Evolutionary conservation across 257 asterid species (phyloP), one percentile per base, ranked within the genome.

Genomic region (Cinchona pubescens): DNA sequence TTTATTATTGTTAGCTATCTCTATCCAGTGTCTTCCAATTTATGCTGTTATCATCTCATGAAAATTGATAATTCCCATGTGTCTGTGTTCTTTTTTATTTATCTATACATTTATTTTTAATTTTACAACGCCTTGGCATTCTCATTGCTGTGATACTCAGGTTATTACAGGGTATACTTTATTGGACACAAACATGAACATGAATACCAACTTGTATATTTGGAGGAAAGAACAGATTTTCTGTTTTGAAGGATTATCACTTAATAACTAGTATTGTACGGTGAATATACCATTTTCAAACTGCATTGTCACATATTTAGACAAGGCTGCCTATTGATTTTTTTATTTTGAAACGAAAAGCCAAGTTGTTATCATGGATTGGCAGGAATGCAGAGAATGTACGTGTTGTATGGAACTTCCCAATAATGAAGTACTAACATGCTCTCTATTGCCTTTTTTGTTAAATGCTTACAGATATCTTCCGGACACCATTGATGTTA

Each of bases 401-500:
- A 76, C 16, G 11, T 42, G 14, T 29, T 45, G 25, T 12, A 7
- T 46, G 34, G 35, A 40, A 18, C 43, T 60, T 42, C 12, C 5
- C 18, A 12, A 45, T 25, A 35, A 16, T 12, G 16, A 53, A 38
- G 46, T 10, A 21, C 48, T 59, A 29, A 30, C 43, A 8, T 1
- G 0, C 27, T 42, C 29, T n/a, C 11, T 8, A 1, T 25, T 11
- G 5, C 9, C 27, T 37, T 48, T 51, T 40, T 27, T 7, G 37
- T 60, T 37, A 2, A 60, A 80, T 67, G 51, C 35, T 38, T 46
- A 56, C 78, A 85, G 87, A 53, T 85, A 85, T 65, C 83, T 85
- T 72, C 89, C 87, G 15, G 89, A 85, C 55, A 78, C 92, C 70
- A 88, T 90, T 40, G 92, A 90, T 63, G 86, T 88, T 79, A 84